A percentile compares a stretch with the other conserved stretches of the same genome.
Conservation (phyloP, 352 stramenopile genomes). For the Blastocystis hominis region DNA sequence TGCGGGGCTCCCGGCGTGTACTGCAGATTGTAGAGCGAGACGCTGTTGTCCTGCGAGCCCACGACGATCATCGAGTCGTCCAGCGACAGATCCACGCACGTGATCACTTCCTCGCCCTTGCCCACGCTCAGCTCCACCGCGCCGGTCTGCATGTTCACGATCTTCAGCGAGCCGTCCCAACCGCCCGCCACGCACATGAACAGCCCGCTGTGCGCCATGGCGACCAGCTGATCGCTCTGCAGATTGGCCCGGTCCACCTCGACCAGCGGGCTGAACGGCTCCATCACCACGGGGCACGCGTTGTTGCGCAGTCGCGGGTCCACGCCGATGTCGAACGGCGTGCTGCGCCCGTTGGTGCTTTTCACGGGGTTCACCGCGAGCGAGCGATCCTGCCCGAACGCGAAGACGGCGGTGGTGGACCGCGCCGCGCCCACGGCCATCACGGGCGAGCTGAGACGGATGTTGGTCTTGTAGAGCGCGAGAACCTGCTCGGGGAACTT, state of each 20-base stretch:
- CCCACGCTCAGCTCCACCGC: neutral
- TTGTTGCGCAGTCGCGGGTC: slow-evolving; percentile 1
- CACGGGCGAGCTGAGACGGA: neutral
- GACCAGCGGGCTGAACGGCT: slow-evolving; percentile 25
- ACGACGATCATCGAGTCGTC: slow-evolving; percentile 19
- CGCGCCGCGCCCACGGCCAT: neutral
- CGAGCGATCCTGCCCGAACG: neutral
- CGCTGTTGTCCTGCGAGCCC: slow-evolving; percentile 17
- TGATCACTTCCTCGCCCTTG: slow-evolving; percentile 6
- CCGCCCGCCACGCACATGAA: slow-evolving; percentile 27
- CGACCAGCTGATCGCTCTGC: slow-evolving; percentile 10
- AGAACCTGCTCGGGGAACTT: neutral
- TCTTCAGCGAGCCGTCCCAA: slow-evolving; percentile 32
- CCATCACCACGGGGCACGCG: neutral
- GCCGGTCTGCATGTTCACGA: slow-evolving; percentile 29
- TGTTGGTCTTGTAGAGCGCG: slow-evolving; percentile 49
- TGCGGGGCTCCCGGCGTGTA: neutral
- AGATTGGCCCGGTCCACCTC: neutral
- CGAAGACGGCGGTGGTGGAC: neutral
- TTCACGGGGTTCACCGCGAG: slow-evolving; percentile 15
- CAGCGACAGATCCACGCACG: slow-evolving; percentile 17
- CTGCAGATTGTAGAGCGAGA: neutral
- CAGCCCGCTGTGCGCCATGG: neutral
- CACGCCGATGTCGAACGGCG: slow-evolving; percentile 33
- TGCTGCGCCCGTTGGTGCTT: neutral